Evolutionary conservation across 805 yeast genomes (phyloP).

Genomic region (Tetrapisispora pingtungensis): DNA sequence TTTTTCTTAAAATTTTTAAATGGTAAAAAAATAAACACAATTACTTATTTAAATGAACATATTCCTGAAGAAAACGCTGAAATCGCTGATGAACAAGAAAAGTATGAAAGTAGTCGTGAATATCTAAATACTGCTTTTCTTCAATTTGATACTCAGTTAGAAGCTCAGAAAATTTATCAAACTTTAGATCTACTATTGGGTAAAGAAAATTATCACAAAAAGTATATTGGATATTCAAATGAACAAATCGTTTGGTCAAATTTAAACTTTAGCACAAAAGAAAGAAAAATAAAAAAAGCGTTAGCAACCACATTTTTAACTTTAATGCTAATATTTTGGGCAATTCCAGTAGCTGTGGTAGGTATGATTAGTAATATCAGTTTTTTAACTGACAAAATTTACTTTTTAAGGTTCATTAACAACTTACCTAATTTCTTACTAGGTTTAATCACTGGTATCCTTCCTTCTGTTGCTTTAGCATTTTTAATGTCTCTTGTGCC

Average conservation of each 20-base stretch:
- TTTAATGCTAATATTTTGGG: slow-evolving; percentile 76
- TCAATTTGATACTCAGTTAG: slow-evolving; percentile 75
- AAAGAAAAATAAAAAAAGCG: slow-evolving; percentile 46
- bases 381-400: slow-evolving; percentile 58
- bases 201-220: slow-evolving; percentile 34
- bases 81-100: slow-evolving; percentile 48
- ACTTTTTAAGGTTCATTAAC: slow-evolving; percentile 64
- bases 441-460: slow-evolving; percentile 80
- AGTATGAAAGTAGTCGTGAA: slow-evolving; percentile 37
- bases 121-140: slow-evolving; percentile 63
- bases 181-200: slow-evolving; percentile 49
- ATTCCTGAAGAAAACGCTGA: slow-evolving; percentile 60
- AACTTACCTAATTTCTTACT: slow-evolving; percentile 58
- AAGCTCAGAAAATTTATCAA: slow-evolving; percentile 83
- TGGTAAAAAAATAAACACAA: slow-evolving; percentile 60
- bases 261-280: slow-evolving; percentile 45
- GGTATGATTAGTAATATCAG: slow-evolving; percentile 87
- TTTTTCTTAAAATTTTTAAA: slow-evolving; percentile 37
- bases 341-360: slow-evolving; percentile 95
- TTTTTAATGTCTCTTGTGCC: slow-evolving; percentile 83
- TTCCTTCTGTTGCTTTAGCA: slow-evolving; percentile 76
- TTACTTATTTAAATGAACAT: slow-evolving; percentile 58
- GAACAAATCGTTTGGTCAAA: slow-evolving; percentile 81
- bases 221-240: slow-evolving; percentile 60
- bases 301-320: slow-evolving; percentile 58